Base-by-base conservation (phyloP, 345 rosid species). In the Salix suchowensis region DNA sequence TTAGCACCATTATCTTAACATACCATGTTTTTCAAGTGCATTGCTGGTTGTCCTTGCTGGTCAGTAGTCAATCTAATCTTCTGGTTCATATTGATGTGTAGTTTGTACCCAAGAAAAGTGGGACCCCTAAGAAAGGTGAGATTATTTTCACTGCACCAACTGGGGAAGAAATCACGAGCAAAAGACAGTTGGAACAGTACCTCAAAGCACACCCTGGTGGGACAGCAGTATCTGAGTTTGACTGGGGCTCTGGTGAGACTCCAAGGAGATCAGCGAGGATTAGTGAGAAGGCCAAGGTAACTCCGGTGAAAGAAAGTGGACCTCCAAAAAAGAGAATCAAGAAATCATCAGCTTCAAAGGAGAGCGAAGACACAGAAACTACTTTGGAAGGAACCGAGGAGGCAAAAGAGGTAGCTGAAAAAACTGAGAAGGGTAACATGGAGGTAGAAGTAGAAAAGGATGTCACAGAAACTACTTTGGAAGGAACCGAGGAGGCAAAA, bases 321-420 rank as follows among this genome's bases (percentile, higher is more conserved):
- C 71, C 80, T 21, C 68, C 77, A 61, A 78, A 67, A 73, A 78
- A 71, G 58, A 68, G 77, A 69, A 66, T 75, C 81, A 81, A 48
- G 78, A 81, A 73, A 73, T 73, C 66, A 19, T 76, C 83, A 23
- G 77, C 36, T 72, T 60, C 74, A 58, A 46, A 74, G 54, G 72
- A 52, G 70, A 67, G 30, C 36, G 66, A 67, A 65, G 78, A 75
- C 37, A 73, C 74, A 32, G 80, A 39, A 76, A 68, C 46, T 66
- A 67, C 42, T 72, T 5, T 54, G 14, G 80, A 48, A 72, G 77
- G 32, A 68, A 39, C 66, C 37, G 65, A 67, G 42, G 84, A 81
- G 83, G 65, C 78, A 3, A 84, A 83, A 77, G 90, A 84, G 74
- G 90, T 81, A 70, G 87, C 82, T 74, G 86, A 71, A 78, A 79